Percentiles rank a stretch among this genome's conserved stretches.
Evolutionary conservation across 2,329 filamentous ascomycete genomes (phyloP).

Genomic region (Fusarium beomiforme): DNA sequence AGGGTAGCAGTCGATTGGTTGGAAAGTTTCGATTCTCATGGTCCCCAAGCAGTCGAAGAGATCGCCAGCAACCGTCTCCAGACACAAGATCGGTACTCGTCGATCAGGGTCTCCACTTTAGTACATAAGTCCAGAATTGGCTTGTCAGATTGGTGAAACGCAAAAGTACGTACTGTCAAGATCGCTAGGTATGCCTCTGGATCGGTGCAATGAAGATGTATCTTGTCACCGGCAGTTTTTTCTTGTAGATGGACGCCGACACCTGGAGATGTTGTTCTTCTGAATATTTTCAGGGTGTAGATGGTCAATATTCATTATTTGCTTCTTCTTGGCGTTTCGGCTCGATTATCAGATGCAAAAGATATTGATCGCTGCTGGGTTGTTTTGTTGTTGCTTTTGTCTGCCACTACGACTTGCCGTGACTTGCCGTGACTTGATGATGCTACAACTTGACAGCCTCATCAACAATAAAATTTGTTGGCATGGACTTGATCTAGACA

Average conservation of each 20-base stretch:
- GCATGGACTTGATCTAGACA: background rate
- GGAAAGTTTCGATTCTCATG: conserved; percentile 25
- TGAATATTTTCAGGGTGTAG: background rate
- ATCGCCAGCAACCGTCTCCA: conserved; percentile 34
- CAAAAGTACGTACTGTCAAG: background rate
- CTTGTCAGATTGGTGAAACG: conserved; percentile 15
- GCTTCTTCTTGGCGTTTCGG: background rate
- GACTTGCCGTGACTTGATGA: conserved; percentile 10
- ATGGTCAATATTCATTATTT: background rate
- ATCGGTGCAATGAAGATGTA: conserved; percentile 19
- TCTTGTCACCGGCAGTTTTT: conserved; percentile 7
- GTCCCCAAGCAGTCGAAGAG: conserved; percentile 24
- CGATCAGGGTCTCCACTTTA: conserved; percentile 16
- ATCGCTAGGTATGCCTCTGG: conserved; percentile 21
- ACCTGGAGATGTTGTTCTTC: background rate
- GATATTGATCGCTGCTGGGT: background rate
- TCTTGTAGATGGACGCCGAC: background rate
- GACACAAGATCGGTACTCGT: conserved; percentile 37
- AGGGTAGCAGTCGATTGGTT: conserved; percentile 11
- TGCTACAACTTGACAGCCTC: background rate
- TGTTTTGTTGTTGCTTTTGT: conserved; percentile 1
- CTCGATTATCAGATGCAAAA: background rate
- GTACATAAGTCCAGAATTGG: background rate
- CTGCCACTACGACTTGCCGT: background rate
- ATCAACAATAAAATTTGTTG: background rate